Evolutionary conservation across 2,329 filamentous ascomycete genomes (phyloP), one percentile per base, ranked within the genome.

Genomic region (Harringtonia lauricola): DNA sequence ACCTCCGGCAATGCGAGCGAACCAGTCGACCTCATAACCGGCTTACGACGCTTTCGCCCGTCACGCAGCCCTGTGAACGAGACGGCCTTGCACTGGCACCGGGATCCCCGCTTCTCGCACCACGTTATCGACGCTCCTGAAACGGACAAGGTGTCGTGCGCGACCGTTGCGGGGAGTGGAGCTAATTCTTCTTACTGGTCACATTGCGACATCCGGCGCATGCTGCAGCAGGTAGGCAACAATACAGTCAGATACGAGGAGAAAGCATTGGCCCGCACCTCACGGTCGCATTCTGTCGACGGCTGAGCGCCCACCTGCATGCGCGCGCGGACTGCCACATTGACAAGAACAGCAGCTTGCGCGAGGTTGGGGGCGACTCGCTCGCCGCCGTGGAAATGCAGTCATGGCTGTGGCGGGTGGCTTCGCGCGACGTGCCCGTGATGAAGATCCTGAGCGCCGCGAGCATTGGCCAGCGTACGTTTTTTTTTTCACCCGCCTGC

Each of bases 71-170:
- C 1, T n/a, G n/a, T n/a, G n/a, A 53, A 59, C 5, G 40, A 43
- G 5, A 14, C 30, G 2, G 57, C 55, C 6, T 52, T 66, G 41
- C 59, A 60, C 47, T 71, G 67, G 67, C 65, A 68, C 39, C 46
- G 47, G 4, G 67, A 71, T 49, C 62, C 64, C 1, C 59, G 65
- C 1, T 69, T 70, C 49, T 59, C 59, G 10, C 66, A 71, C 48
- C 63, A 58, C 34, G 59, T 55, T 1, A 24, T 54, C 4, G 46
- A 51, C 6, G 49, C 37, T 6, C 41, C 24, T 0, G 50, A 47
- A 1, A 47, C 5, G 3, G 21, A 15, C 18, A n/a, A n/a, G n/a
- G n/a, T n/a, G n/a, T n/a, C n/a, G n/a, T n/a, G n/a, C n/a, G n/a
- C n/a, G n/a, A n/a, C n/a, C n/a, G n/a, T n/a, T n/a, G n/a, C n/a